Evolutionary conservation across 495 filamentous ascomycete species (phyloP).

Genomic region (Xylaria telfairii): DNA sequence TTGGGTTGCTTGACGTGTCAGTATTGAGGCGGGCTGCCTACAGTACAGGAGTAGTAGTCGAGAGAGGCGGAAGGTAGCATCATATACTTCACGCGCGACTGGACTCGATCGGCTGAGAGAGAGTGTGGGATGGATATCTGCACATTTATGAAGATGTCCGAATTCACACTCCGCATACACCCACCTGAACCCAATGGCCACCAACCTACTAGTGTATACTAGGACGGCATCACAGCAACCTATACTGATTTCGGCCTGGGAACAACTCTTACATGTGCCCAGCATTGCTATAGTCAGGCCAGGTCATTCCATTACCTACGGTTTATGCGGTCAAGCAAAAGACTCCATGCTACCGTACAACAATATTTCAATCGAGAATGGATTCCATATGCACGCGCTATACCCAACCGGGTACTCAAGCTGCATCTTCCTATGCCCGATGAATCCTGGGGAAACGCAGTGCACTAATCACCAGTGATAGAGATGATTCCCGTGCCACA

Average conservation of each 20-base stretch:
- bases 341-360: neutral
- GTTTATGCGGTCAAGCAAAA: conserved; percentile 5
- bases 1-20: conserved; percentile 24
- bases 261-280: conserved; percentile 10
- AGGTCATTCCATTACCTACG: conserved; percentile 3
- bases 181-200: neutral
- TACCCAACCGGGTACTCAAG: neutral
- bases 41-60: too few species aligned
- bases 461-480: neutral
- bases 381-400: conserved; percentile 1
- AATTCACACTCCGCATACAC: neutral
- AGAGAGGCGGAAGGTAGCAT: conserved; percentile 11
- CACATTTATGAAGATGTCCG: neutral
- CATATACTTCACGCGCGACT: neutral
- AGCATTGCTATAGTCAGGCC: neutral
- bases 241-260: neutral
- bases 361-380: neutral
- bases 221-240: neutral
- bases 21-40: neutral
- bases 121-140: conserved; percentile 1
- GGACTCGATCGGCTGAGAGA: neutral
- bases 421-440: neutral
- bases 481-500: neutral
- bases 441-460: neutral
- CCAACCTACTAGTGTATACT: too few species aligned